These are phyloP conservation scores for Aquilaria malaccensis DNA, from an alignment of 345 rosid genomes.

Conservation along the genomic window DNA sequence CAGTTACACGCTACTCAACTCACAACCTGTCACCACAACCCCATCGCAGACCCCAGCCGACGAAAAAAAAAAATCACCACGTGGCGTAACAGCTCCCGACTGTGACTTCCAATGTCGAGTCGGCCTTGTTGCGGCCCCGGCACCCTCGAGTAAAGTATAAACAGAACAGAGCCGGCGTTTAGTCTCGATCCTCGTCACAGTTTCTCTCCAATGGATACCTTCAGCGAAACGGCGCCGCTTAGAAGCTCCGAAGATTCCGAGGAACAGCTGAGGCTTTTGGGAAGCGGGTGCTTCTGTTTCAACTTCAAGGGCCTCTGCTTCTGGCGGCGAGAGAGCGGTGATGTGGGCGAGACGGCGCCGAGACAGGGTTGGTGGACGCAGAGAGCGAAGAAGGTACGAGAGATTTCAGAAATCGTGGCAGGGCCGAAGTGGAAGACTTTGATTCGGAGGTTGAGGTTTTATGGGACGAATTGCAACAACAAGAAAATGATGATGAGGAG, in stretches of 20 bases:
- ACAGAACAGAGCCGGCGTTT: too few relatives aligned
- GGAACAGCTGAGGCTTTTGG: constrained; percentile 14
- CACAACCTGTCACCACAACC: too few relatives aligned
- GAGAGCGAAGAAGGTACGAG: constrained; percentile 30
- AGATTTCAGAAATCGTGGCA: constrained; percentile 42
- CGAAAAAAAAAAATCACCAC: too few relatives aligned
- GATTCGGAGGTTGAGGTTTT: constrained; percentile 31
- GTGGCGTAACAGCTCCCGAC: too few relatives aligned
- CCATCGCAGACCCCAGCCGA: too few relatives aligned
- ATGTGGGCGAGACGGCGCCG: constrained; percentile 10
- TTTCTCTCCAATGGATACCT: too few relatives aligned
- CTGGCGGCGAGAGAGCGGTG: constrained; percentile 18
- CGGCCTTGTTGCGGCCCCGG: too few relatives aligned
- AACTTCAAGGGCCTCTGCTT: constrained; percentile 4
- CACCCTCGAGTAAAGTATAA: too few relatives aligned
- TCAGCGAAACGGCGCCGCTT: constrained; percentile 4
- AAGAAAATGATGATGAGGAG: constrained; percentile 17
- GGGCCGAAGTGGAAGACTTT: constrained; percentile 67
- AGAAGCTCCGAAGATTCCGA: constrained; percentile 20
- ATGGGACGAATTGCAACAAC: constrained; percentile 13
- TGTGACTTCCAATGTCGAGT: too few relatives aligned
- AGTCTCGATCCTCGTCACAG: too few relatives aligned
- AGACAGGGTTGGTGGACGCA: constrained; percentile 27
- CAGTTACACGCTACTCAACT: too few relatives aligned
- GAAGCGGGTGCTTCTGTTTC: constrained; percentile 33